These are phyloP conservation scores for Cochlearia excelsa DNA, from an alignment of 345 rosid species.

Conservation along the genomic window DNA sequence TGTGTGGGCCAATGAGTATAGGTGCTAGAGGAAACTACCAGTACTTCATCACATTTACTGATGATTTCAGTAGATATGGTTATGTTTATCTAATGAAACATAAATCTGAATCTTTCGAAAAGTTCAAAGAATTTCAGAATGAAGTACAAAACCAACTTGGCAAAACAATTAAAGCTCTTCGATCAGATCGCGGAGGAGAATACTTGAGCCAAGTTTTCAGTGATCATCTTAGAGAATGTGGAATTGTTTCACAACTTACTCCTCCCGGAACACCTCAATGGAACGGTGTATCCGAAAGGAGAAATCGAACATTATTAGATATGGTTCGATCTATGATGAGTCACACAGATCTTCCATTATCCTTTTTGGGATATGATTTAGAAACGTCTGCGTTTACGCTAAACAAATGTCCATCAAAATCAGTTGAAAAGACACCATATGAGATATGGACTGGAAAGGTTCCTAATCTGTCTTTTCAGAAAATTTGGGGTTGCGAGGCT, in stretches of 20 bases:
- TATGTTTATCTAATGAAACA: neutral
- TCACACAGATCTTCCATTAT: neutral
- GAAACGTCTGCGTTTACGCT: neutral
- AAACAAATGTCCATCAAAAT: neutral
- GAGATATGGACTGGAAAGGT: neutral
- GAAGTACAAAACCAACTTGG: too few relatives aligned
- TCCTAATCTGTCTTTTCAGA: neutral
- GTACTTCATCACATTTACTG: neutral
- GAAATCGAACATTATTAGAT: neutral
- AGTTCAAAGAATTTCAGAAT: neutral
- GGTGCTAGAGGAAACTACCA: neutral
- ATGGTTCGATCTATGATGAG: neutral
- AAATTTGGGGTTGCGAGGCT: neutral
- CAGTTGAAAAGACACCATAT: conserved; percentile 1
- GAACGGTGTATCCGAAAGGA: neutral
- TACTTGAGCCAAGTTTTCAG: too few relatives aligned
- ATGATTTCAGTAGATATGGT: neutral
- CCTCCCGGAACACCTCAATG: neutral
- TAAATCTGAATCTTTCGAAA: neutral
- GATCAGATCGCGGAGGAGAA: too few relatives aligned
- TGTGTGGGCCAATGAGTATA: neutral
- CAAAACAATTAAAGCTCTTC: too few relatives aligned
- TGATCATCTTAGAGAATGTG: too few relatives aligned
- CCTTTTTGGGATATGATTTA: neutral
- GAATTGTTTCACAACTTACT: neutral